Base-by-base conservation (phyloP, 805 yeast genomes). In the Wickerhamomyces silvicola region DNA sequence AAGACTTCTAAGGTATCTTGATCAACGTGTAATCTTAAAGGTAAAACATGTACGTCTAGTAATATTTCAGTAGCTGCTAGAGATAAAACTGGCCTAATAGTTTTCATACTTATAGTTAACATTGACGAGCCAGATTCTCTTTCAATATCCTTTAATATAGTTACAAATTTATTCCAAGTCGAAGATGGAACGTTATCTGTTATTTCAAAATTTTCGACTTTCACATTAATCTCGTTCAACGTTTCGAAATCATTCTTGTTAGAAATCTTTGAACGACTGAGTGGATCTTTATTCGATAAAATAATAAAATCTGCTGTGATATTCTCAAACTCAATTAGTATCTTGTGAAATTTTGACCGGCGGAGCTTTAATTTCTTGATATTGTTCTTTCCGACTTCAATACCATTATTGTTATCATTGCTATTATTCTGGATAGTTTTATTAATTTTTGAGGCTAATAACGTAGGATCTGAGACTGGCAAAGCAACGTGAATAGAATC, bases 1-100 rank as follows among this genome's bases (percentile, higher is more conserved):
- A 87, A 45, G 43, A 90, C 88, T 35, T 87, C 96, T 13, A 87
- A 62, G 1, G 97, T 84, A 48, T 90, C 97, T 54, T 92, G 98
- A 55, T 92, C 97, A 27, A 92, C 76, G 52, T 85, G 86, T 11
- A 92, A 56, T 31, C 95, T 64, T 27, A 92, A 49, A 0, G 98
- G 98, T 13, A 82, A 60, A 0, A 85, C 57, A 26, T 65, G 50
- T 1, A 78, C 62, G 17, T 65, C 59, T 28, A 85, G 38, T 2
- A 72, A 59, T 14, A 78, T 51, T 48, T 88, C 97, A 1, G 82
- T 65, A 2, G 84, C 80, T n/a, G 78, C 78, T 21, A 86, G 47
- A 8, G 59, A 52, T 0, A 74, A 60, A 10, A 76, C 70, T 0
- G 95, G 94, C 35, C 85, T 62, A 2, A 83, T 70, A 24, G 75